These are phyloP conservation scores for Thozetella sp. DNA, from an alignment of 495 filamentous ascomycete species.

Conservation along the genomic window DNA sequence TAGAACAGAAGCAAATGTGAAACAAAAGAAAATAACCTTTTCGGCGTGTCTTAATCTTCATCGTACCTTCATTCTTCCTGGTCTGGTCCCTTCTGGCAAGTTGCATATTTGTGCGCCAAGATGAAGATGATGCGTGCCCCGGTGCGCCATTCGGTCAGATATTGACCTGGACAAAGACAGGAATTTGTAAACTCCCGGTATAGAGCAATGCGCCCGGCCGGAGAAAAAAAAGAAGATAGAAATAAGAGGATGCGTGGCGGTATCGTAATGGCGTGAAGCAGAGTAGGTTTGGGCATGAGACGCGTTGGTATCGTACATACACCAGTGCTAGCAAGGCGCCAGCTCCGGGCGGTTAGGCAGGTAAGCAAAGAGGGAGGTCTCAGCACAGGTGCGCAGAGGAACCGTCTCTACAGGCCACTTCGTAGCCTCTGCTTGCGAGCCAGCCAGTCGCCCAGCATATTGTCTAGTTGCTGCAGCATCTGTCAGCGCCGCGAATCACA, in stretches of 20 bases:
- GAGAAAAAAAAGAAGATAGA: background rate
- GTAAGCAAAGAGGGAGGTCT: too few relatives aligned
- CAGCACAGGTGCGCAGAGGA: background rate
- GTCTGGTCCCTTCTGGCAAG: background rate
- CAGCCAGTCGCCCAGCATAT: conserved; percentile 83
- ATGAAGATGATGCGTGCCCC: background rate
- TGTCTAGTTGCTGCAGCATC: conserved; percentile 66
- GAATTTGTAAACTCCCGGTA: background rate
- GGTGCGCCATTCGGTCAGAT: background rate
- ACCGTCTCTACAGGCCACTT: conserved; percentile 31
- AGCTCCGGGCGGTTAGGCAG: background rate
- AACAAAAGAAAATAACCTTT: background rate
- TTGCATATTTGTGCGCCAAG: background rate
- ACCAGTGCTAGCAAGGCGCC: background rate
- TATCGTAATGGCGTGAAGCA: background rate
- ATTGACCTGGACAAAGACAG: background rate
- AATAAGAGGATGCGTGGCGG: background rate
- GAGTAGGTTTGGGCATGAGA: background rate
- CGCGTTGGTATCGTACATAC: conserved; percentile 1
- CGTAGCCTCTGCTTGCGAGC: conserved; percentile 61
- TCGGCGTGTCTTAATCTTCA: background rate
- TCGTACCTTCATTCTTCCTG: background rate
- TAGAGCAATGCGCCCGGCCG: background rate
- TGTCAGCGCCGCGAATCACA: conserved; percentile 14
- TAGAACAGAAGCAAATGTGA: background rate